A percentile compares a stretch with the other conserved stretches of the same genome.
Conservation (phyloP, 2,329 filamentous ascomycete genomes). For the Xylaria sp. region DNA sequence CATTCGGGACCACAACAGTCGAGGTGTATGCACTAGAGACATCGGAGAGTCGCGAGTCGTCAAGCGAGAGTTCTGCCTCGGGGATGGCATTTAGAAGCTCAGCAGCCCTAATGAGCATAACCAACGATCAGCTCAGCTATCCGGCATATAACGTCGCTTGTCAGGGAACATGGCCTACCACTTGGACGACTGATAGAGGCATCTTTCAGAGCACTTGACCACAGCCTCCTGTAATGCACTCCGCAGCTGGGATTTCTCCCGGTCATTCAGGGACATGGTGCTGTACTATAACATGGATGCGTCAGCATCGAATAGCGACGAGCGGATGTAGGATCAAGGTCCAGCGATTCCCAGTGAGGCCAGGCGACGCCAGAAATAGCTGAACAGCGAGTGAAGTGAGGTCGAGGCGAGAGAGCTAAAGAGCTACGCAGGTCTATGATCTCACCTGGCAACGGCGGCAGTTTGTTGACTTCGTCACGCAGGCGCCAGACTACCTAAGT, state of each 20-base stretch:
- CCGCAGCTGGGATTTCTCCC: conserved; percentile 69
- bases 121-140: conserved; percentile 22
- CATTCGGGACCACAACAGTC: conserved; percentile 59
- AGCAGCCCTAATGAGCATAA: conserved; percentile 71
- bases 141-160: not conserved
- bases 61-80: conserved; percentile 48
- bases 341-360: not conserved
- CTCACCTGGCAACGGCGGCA: not conserved
- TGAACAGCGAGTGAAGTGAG: no score
- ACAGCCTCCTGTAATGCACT: conserved; percentile 82
- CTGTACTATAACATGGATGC: conserved; percentile 20
- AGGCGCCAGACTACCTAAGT: not conserved
- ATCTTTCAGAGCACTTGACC: conserved; percentile 90
- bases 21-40: conserved; percentile 52
- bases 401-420: not conserved
- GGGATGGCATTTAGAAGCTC: conserved; percentile 88
- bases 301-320: not conserved
- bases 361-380: not conserved
- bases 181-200: conserved; percentile 95
- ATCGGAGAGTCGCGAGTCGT: conserved; percentile 40
- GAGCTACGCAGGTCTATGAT: not conserved
- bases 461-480: not conserved
- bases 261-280: conserved; percentile 60
- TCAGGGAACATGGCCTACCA: conserved; percentile 64
- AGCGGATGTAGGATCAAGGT: not conserved